Percentiles rank a stretch among this genome's conserved stretches.
Conservation (phyloP, 805 yeast genomes). For the Saturnispora quitensis region DNA sequence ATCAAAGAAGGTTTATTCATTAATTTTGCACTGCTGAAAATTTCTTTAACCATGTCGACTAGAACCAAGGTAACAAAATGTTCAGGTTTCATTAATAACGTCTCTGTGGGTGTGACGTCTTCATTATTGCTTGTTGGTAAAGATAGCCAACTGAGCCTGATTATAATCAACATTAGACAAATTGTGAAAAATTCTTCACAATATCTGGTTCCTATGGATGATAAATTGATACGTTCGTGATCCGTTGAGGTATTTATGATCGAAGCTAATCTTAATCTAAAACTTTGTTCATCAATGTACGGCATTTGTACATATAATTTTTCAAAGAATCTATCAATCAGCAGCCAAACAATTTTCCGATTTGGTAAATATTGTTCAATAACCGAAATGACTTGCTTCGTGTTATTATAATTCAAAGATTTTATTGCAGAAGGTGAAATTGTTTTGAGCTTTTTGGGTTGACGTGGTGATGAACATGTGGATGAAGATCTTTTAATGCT, state of each 20-base stretch:
- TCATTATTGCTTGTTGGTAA: slow-evolving; percentile 33
- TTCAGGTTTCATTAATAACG: slow-evolving; percentile 30
- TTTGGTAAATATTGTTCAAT: slow-evolving; percentile 44
- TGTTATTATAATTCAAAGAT: slow-evolving; percentile 32
- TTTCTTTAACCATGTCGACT: slow-evolving; percentile 37
- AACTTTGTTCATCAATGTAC: slow-evolving; percentile 49
- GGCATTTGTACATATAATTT: slow-evolving; percentile 59
- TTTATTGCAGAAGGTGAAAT: slow-evolving; percentile 28
- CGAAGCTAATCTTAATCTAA: slow-evolving; percentile 33
- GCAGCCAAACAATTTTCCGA: slow-evolving; percentile 44
- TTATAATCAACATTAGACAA: slow-evolving; percentile 42
- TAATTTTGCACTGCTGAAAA: slow-evolving; percentile 34
- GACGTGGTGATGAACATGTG: slow-evolving; percentile 6
- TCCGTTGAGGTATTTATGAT: slow-evolving; percentile 37
- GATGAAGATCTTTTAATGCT: slow-evolving; percentile 8
- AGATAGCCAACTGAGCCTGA: slow-evolving; percentile 49
- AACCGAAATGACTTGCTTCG: slow-evolving; percentile 30
- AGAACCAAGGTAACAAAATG: slow-evolving; percentile 33
- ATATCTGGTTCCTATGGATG: slow-evolving; percentile 28
- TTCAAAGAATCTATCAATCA: slow-evolving; percentile 51
- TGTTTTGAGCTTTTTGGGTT: slow-evolving; percentile 20
- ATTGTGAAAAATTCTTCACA: slow-evolving; percentile 39
- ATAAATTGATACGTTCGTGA: slow-evolving; percentile 22
- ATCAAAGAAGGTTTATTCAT: slow-evolving; percentile 37
- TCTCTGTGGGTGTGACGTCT: slow-evolving; percentile 25